These are phyloP conservation scores for Populus alba DNA, from an alignment of 345 rosid genomes.

Conservation along the genomic window DNA sequence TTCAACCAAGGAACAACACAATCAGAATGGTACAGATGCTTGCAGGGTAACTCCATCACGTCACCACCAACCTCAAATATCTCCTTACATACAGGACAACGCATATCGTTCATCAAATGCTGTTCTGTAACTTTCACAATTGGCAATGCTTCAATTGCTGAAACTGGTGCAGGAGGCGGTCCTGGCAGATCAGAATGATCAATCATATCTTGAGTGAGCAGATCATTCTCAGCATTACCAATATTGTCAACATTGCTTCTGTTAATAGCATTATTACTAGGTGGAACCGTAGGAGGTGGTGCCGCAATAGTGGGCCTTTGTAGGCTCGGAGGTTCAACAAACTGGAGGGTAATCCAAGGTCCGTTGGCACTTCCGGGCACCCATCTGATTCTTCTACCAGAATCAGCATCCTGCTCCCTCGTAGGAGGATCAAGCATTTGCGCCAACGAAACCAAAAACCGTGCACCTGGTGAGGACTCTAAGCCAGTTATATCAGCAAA, in stretches of 20 bases:
- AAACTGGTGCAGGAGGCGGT: conserved; percentile 45
- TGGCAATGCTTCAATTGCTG: conserved; percentile 53
- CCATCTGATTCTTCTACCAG: conserved; percentile 31
- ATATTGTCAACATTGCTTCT: background rate
- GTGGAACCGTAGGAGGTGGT: background rate
- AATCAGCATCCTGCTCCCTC: background rate
- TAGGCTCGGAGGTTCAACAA: conserved; percentile 23
- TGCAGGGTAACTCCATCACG: conserved; percentile 57
- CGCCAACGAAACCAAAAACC: conserved; percentile 26
- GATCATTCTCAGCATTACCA: conserved; percentile 1
- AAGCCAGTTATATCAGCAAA: conserved; percentile 5
- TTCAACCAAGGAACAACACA: conserved; percentile 76
- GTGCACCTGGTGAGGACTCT: conserved; percentile 11
- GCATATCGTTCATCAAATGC: conserved; percentile 31
- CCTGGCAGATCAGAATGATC: conserved; percentile 32
- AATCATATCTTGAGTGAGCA: conserved; percentile 14
- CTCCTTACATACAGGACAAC: conserved; percentile 78
- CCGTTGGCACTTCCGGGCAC: conserved; percentile 26
- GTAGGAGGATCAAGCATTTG: conserved; percentile 19
- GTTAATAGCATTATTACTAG: background rate
- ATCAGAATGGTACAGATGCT: conserved; percentile 63
- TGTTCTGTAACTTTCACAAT: conserved; percentile 30
- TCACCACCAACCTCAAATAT: conserved; percentile 54
- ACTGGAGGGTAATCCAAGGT: conserved; percentile 63
- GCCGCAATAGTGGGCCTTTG: background rate